Conservation (phyloP, 345 rosid genomes). For the Nasturtium officinale region DNA sequence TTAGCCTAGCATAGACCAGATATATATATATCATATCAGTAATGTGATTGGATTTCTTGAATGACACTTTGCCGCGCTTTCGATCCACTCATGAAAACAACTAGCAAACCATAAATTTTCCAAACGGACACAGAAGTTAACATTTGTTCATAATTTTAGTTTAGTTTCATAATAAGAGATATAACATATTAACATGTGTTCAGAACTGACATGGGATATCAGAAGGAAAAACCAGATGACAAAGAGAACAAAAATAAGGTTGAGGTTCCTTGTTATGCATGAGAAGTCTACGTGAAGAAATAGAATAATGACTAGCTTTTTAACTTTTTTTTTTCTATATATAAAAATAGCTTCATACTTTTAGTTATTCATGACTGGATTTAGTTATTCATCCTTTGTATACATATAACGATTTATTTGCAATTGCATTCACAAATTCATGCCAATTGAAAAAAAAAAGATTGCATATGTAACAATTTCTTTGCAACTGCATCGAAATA, state of each 20-base stretch:
- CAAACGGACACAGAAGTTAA: background rate
- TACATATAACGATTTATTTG: background rate
- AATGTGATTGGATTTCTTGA: constrained; percentile 10
- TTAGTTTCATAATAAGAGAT: constrained; percentile 9
- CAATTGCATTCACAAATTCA: background rate
- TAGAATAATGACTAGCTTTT: constrained; percentile 45
- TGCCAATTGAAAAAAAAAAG: background rate
- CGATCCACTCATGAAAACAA: constrained; percentile 27
- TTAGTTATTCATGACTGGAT: background rate
- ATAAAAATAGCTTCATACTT: background rate
- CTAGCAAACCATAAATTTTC: constrained; percentile 17
- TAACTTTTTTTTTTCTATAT: constrained; percentile 20
- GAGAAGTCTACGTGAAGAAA: constrained; percentile 54
- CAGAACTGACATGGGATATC: background rate
- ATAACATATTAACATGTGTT: constrained; percentile 7
- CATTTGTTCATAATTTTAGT: background rate
- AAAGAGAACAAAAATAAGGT: background rate
- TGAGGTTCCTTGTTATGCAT: constrained; percentile 44
- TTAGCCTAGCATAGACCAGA: background rate
- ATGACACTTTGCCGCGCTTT: constrained; percentile 7
- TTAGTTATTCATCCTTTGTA: background rate
- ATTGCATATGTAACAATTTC: background rate
- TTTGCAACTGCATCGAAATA: background rate
- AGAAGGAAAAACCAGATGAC: background rate
- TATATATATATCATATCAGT: background rate